These are phyloP conservation scores for Verticillium longisporum DNA, from an alignment of 2,329 filamentous ascomycete species.

Conservation along the genomic window DNA sequence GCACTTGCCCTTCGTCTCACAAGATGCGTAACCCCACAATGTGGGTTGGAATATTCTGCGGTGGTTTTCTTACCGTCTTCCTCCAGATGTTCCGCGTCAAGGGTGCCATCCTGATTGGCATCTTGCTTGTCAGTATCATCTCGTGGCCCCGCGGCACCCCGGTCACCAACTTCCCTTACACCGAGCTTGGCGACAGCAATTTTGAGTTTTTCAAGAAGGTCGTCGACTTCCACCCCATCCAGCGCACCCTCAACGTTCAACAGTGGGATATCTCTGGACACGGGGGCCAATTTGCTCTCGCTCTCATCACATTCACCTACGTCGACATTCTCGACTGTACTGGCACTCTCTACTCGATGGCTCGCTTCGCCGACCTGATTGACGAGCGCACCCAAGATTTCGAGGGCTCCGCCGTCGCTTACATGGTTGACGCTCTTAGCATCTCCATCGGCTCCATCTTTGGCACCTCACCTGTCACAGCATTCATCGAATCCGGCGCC, in stretches of 20 bases:
- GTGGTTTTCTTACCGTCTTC: constrained; percentile 71
- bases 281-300: constrained; percentile 71
- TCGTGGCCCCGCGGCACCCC: constrained; percentile 75
- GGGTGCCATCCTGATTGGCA: constrained; percentile 78
- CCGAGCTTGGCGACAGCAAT: constrained; percentile 55
- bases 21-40: constrained; percentile 81
- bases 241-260: constrained; percentile 61
- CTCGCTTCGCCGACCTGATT: constrained; percentile 72
- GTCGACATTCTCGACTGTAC: constrained; percentile 86
- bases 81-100: constrained; percentile 83
- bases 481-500: constrained; percentile 83
- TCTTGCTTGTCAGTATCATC: constrained; percentile 77
- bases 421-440: constrained; percentile 71
- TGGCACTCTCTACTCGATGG: constrained; percentile 85
- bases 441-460: constrained; percentile 77
- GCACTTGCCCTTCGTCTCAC: constrained; percentile 52
- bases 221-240: constrained; percentile 75
- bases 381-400: constrained; percentile 82
- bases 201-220: constrained; percentile 89
- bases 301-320: constrained; percentile 83
- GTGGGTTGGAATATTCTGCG: constrained; percentile 87
- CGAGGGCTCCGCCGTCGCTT: constrained; percentile 76
- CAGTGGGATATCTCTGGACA: constrained; percentile 65
- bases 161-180: constrained; percentile 78
- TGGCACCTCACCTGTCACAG: constrained; percentile 74